Percentiles rank a stretch among this genome's conserved stretches.
phyloP scores from a whole-genome alignment of 2,329 filamentous ascomycete genomes.

The Microsporum canis region DNA sequence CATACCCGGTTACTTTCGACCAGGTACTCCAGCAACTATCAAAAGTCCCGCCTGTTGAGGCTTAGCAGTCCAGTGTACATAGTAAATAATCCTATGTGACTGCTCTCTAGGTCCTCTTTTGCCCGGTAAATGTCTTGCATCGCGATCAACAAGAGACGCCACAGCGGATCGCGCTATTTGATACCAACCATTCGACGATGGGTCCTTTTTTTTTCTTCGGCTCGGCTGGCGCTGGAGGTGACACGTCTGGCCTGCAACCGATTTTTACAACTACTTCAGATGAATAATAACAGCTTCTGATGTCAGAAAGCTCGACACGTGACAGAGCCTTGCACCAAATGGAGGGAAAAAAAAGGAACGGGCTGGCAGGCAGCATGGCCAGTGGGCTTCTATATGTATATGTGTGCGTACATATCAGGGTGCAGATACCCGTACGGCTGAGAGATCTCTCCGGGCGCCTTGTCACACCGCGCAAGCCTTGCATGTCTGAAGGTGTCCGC shows the following conservation, averaged over 20 bases:
- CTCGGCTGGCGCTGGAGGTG: background rate
- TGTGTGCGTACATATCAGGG: background rate
- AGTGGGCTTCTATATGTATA: background rate
- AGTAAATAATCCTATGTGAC: background rate
- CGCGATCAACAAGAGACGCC: background rate
- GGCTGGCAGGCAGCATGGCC: background rate
- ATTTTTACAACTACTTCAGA: no score
- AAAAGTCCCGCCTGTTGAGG: no score
- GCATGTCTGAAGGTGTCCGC: no score
- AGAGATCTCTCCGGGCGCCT: background rate
- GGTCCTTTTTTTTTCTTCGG: background rate
- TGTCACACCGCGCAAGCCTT: background rate
- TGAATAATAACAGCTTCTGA: background rate
- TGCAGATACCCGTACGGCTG: background rate
- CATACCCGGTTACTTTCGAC: background rate
- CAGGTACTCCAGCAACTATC: background rate
- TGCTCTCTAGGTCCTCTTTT: background rate
- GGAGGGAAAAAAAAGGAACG: background rate
- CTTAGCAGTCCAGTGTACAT: no score
- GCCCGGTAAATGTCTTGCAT: background rate
- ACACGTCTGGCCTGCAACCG: no score
- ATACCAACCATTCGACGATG: background rate
- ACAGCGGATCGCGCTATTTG: background rate
- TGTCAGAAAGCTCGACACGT: background rate
- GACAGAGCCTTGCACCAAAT: background rate